Percentiles rank a stretch among this genome's conserved stretches.
phyloP scores from a whole-genome alignment of 1,284 basidiomycete species.

The Pseudozyma sp. region DNA sequence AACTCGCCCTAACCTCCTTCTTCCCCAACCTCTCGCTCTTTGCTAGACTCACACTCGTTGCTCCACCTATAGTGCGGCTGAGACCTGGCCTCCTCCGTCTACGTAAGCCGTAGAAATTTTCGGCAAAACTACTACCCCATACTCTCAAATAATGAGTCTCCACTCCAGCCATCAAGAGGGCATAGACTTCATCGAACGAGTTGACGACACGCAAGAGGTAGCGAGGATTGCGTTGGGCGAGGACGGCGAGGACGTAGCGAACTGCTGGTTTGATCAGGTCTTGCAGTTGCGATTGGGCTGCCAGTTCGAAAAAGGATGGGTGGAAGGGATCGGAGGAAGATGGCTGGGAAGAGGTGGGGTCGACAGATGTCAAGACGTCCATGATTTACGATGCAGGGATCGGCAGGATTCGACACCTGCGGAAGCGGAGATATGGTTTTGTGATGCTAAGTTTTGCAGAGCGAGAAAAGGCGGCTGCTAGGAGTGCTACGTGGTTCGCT shows the following conservation, averaged over 20 bases:
- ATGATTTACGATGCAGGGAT: no score
- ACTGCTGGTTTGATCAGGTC: conserved; percentile 93
- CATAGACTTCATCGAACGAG: conserved; percentile 95
- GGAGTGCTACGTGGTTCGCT: no score
- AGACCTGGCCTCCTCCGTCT: conserved; percentile 77
- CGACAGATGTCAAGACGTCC: conserved; percentile 57
- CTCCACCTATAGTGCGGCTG: conserved; percentile 8
- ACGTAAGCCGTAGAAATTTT: conserved; percentile 92
- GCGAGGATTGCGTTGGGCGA: conserved; percentile 93
- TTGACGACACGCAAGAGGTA: conserved; percentile 92
- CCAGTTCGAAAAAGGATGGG: conserved; percentile 93
- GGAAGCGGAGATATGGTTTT: no score
- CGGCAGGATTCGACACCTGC: no score
- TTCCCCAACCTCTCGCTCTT: conserved; percentile 43
- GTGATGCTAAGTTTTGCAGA: no score
- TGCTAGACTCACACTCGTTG: conserved; percentile 18
- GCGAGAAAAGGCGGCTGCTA: no score
- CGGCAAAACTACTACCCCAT: conserved; percentile 85
- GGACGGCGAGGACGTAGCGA: conserved; percentile 90
- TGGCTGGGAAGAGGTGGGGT: conserved; percentile 52
- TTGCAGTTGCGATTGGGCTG: conserved; percentile 93
- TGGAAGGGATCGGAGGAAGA: conserved; percentile 71
- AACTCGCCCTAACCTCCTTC: conserved; percentile 36
- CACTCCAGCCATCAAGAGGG: conserved; percentile 84
- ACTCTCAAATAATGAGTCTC: conserved; percentile 89